Base-by-base conservation (phyloP, 352 stramenopile species). In the Pythium graminicola region DNA sequence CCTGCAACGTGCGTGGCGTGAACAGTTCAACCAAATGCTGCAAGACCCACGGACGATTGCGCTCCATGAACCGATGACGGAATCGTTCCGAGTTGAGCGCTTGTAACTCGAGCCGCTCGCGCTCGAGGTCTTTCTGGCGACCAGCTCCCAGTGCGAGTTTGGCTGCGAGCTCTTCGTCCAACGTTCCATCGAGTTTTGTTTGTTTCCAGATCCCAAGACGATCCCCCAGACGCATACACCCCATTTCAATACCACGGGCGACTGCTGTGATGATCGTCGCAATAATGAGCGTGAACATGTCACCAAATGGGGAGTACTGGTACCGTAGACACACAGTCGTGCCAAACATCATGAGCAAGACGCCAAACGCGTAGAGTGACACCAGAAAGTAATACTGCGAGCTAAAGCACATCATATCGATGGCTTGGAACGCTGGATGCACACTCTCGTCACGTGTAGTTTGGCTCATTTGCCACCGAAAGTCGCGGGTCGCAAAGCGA, bases 71-170 rank as follows among this genome's bases (percentile, higher is more conserved):
- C 11, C 95, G 82, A 56, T 98, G 93, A 10, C 95, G 79, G 66
- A 99, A 99, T 13, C 88, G 72, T 63, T 98, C 95, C 60, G 86
- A 98, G 70, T 99, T 99, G 57, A 99, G 78, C 17, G 93, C 95
- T 45, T 97, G 81, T 14, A 98, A 72, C 62, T 99, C 96, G 35
- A 98, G 74, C 6, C 94, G 76, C 64, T 99, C 96, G 50, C 90
- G 78, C 72, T 98, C 95, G 13, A 98, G 69, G 53, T 98, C 94
- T 63, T 84, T 86, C 69, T 98, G 92, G 19, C 92, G 70, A 23
- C 95, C 95, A 43, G 96, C 90, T 26, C 93, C 94, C 6, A 99
- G 70, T 6, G 91, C 88, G 33, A 99, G 79, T 65, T 98, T 98
- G 4, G 85, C 85, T 4, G 93, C 93, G 24, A 98, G 83, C 31